A percentile compares a stretch with the other conserved stretches of the same genome.
phyloP scores from a whole-genome alignment of 176 grass and related monocot genomes.

The maize (Zea mays) region Zm-B73-REFERENCE-NAM-5.0 NC_050104.1:27016001-27016500 shows the following conservation, averaged over 20 bases:
- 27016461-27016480: neutral
- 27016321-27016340: neutral
- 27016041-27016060: neutral
- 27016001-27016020: slow-evolving; percentile 87
- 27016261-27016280: neutral
- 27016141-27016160: neutral
- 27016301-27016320: neutral
- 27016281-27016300: neutral
- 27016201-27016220: neutral
- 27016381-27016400: neutral
- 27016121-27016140: neutral
- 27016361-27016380: neutral
- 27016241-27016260: neutral
- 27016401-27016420: neutral
- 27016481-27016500: neutral
- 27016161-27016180: neutral
- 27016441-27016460: neutral
- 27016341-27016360: neutral
- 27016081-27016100: neutral
- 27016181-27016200: neutral
- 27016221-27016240: neutral
- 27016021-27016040: slow-evolving; percentile 46
- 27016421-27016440: neutral
- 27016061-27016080: neutral
- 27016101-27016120: neutral